Evolutionary conservation across 176 grass and related monocot genomes (phyloP), one percentile per base, ranked within the genome.

Genomic region (Alloteropsis semialata): DNA sequence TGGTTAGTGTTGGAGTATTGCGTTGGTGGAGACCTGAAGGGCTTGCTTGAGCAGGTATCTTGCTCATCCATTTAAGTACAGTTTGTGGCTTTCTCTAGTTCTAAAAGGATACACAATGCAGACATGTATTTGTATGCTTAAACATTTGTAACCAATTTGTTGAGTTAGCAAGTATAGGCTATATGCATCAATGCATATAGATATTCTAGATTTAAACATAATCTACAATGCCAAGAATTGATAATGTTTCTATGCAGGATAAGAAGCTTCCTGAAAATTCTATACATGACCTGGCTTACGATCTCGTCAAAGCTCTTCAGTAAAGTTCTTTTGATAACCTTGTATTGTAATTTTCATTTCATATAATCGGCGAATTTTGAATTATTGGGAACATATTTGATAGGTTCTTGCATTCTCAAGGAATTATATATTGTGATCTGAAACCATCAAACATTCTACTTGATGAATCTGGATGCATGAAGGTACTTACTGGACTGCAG

Each of bases 341-440:
- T 75, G 30, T 82, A 51, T 81, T 3, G 43, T 87, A 85, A 21
- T 87, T 83, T 87, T 83, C 65, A 56, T 86, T 27, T 54, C 72
- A 18, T 82, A 50, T 83, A 72, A 32, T 80, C 6, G 3, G 21
- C 69, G n/a, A 22, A 72, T 29, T 77, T 66, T 82, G 60, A 82
- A 81, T 74, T 72, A 64, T 27, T 39, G 49, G 69, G 65, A 87
- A 80, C 39, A 57, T 62, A 28, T 81, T 83, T 41, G 71, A 18
- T 79, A 99, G 96, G 91, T 99, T 95, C 85, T 94, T 99, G 77
- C 96, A 99, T 93, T 99, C 93, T 5, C 88, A 99, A 92, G 96
- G 93, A 90, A 91, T 96, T 55, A 88, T 99, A 69, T 99, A 96
- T 60, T 99, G 96, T 51, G 93, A 99, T 88, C 87, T 99, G 69